Percentiles rank a stretch among this genome's conserved stretches.
Conservation (phyloP, 2,329 filamentous ascomycete species). For the Cyphellophora attinorum region DNA sequence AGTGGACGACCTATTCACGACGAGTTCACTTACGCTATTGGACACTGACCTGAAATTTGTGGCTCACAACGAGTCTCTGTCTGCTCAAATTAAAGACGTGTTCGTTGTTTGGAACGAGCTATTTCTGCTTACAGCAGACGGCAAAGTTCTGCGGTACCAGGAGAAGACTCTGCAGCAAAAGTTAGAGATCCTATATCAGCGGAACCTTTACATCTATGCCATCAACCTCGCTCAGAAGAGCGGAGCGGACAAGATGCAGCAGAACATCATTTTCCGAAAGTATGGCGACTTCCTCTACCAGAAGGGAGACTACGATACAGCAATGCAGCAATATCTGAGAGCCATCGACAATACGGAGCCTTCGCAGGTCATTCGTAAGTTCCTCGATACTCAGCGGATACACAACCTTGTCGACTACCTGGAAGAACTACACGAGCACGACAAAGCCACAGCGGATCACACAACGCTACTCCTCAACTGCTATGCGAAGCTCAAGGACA, state of each 20-base stretch:
- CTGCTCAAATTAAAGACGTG: slow-evolving; percentile 68
- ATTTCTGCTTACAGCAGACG: slow-evolving; percentile 82
- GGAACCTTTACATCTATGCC: slow-evolving; percentile 83
- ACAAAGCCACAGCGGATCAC: slow-evolving; percentile 87
- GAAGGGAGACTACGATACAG: slow-evolving; percentile 89
- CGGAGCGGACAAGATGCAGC: slow-evolving; percentile 67
- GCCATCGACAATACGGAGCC: slow-evolving; percentile 95
- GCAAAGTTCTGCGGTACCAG: slow-evolving; percentile 82
- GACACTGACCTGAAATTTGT: slow-evolving; percentile 86
- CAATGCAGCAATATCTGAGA: slow-evolving; percentile 97
- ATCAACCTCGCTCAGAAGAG: slow-evolving; percentile 89
- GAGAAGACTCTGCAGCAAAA: slow-evolving; percentile 87
- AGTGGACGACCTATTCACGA: slow-evolving; percentile 72
- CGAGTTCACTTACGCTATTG: slow-evolving; percentile 81
- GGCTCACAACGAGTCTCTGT: slow-evolving; percentile 76
- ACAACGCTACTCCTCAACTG: slow-evolving; percentile 92
- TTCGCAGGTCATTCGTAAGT: slow-evolving; percentile 94
- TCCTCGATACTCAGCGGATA: slow-evolving; percentile 92
- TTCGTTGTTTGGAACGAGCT: slow-evolving; percentile 87
- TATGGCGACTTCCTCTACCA: slow-evolving; percentile 94
- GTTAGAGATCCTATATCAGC: slow-evolving; percentile 84
- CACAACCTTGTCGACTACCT: slow-evolving; percentile 96
- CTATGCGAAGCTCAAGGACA: slow-evolving; percentile 95
- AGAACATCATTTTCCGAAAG: slow-evolving; percentile 83
- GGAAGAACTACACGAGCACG: slow-evolving; percentile 89